Evolutionary conservation across 345 rosid genomes (phyloP).

Genomic region (Microcos paniculata): DNA sequence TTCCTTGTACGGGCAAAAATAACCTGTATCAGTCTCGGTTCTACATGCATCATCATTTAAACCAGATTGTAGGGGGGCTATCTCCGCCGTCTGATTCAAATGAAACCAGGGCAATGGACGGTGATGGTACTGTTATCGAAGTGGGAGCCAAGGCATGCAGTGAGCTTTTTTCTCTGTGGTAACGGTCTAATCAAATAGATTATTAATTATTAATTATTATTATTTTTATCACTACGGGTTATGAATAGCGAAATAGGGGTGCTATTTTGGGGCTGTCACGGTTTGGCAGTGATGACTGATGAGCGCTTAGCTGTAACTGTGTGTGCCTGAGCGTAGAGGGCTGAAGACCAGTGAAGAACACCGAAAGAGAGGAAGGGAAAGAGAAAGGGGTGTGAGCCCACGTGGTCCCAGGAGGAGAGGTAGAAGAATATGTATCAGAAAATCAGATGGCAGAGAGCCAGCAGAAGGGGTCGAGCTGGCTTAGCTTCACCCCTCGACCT

Average conservation of each 20-base stretch:
- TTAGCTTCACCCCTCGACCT: too few species aligned
- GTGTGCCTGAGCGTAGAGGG: too few species aligned
- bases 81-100: constrained; percentile 9
- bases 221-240: too few species aligned
- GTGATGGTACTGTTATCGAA: background rate
- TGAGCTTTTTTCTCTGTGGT: background rate
- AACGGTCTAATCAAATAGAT: constrained; percentile 32
- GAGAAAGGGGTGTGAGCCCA: background rate
- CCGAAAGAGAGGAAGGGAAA: background rate
- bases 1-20: background rate
- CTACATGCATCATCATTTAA: background rate
- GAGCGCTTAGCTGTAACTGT: background rate
- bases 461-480: background rate
- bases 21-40: background rate
- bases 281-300: background rate
- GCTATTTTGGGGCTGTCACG: constrained; percentile 20
- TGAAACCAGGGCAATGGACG: constrained; percentile 16
- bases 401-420: background rate
- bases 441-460: background rate
- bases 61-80: background rate
- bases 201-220: background rate
- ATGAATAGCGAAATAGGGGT: constrained; percentile 2
- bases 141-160: background rate
- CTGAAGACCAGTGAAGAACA: too few species aligned
- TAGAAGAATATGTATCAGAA: background rate